Evolutionary conservation across 2,329 filamentous ascomycete species (phyloP).

Genomic region (Penicillium thymicola): DNA sequence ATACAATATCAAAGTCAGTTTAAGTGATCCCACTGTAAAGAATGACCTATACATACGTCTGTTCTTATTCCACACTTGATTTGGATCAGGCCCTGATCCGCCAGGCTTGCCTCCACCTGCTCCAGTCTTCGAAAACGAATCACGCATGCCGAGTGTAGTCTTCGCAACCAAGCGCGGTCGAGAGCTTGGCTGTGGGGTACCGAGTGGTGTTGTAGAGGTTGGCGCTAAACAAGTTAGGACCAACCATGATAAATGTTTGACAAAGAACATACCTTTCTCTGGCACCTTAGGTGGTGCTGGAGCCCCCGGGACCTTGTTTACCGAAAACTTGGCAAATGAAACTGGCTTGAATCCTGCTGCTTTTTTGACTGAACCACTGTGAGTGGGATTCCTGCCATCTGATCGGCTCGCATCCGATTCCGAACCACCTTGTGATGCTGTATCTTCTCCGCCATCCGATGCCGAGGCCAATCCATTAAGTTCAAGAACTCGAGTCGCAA

Average conservation of each 20-base stretch:
- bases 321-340: conserved; percentile 63
- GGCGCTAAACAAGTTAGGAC: conserved; percentile 24
- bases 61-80: conserved; percentile 68
- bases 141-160: conserved; percentile 53
- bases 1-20: conserved; percentile 21
- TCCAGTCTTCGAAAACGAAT: conserved; percentile 49
- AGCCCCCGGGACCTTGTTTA: conserved; percentile 60
- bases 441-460: conserved; percentile 40
- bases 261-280: conserved; percentile 51
- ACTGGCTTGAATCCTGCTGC: conserved; percentile 62
- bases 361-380: conserved; percentile 57
- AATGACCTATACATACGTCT: conserved; percentile 47
- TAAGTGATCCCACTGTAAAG: not conserved
- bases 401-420: conserved; percentile 62
- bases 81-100: conserved; percentile 59
- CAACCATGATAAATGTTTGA: not conserved
- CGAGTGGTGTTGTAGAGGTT: conserved; percentile 38
- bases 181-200: conserved; percentile 44
- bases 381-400: conserved; percentile 45
- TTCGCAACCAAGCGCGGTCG: conserved; percentile 63
- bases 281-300: conserved; percentile 49
- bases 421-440: conserved; percentile 50
- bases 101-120: conserved; percentile 46
- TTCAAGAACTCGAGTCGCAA: conserved; percentile 38
- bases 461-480: conserved; percentile 38